These are phyloP conservation scores for Trichophyton simii DNA, from an alignment of 2,329 filamentous ascomycete genomes.

Conservation along the genomic window DNA sequence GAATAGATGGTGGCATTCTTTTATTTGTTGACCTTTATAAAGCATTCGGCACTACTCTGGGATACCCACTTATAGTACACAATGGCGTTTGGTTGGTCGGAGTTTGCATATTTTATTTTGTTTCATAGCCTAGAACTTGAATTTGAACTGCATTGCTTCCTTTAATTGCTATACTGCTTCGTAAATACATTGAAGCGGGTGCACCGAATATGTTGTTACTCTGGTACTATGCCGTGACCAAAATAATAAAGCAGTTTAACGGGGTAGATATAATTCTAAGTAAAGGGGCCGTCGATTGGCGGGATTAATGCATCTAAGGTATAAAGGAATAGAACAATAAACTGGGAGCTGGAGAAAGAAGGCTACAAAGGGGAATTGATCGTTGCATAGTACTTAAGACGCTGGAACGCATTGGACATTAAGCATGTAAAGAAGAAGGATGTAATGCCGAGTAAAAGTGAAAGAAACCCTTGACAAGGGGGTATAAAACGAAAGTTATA, in stretches of 20 bases:
- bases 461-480: background rate
- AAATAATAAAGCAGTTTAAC: no score
- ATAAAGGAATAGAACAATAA: background rate
- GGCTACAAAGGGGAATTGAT: background rate
- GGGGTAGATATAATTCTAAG: no score
- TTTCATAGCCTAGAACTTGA: background rate
- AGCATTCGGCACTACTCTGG: background rate
- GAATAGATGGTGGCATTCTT: background rate
- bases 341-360: background rate
- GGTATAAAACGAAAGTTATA: background rate
- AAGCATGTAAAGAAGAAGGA: background rate
- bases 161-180: background rate
- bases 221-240: no score
- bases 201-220: no score
- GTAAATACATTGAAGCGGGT: no score
- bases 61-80: background rate
- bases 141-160: background rate
- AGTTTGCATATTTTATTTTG: background rate
- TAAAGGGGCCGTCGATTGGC: no score
- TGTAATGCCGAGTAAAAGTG: background rate
- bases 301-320: background rate
- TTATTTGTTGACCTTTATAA: background rate
- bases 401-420: background rate
- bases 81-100: background rate
- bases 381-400: background rate